Base-by-base conservation (phyloP, 176 grass and related monocot genomes). In the Oryza coarctata region DNA sequence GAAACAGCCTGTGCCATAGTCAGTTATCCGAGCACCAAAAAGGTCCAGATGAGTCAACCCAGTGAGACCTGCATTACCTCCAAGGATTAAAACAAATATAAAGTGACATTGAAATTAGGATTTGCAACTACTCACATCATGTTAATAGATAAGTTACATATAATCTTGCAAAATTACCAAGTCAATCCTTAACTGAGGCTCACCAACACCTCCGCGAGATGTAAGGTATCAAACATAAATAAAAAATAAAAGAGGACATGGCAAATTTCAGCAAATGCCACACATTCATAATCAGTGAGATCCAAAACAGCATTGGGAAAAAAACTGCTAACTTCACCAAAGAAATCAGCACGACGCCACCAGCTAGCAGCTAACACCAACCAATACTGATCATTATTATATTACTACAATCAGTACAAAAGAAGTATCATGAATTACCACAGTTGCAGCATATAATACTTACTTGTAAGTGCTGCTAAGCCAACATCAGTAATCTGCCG, bases 21-120 rank as follows among this genome's bases (percentile, higher is more conserved):
- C 96, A 26, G 93, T 93, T 76, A 98, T 87, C 10, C 83, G 87
- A 91, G 96, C 96, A 69, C 90, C 96, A 32, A 95, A 98, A 76
- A 98, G 96, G 81, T 98, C 96, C 79, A 98, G 89, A 87, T 88
- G 89, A 52, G 90, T 98, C 81, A 98, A 86, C 45, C 93, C 91
- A 74, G 88, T 98, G 65, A 98, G 88, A 90, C 88, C 96, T 95
- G 83, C 50, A 86, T 86, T 74, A 89, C 35, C 11, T 12, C 26
- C 40, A 72, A 68, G 45, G 6, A 73, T 72, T 23, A 86, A 80
- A 28, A 14, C 39, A 29, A 7, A 61, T 23, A 88, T 66, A 6
- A 30, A 74, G 13, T 33, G 60, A 60, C n/a, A 35, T 3, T 17
- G 3, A 77, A 82, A 65, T 9, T n/a, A 41, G 22, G 20, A 35